Evolutionary conservation across 306 rosid genomes (phyloP).

Genomic region (Acacia acuminata): DNA sequence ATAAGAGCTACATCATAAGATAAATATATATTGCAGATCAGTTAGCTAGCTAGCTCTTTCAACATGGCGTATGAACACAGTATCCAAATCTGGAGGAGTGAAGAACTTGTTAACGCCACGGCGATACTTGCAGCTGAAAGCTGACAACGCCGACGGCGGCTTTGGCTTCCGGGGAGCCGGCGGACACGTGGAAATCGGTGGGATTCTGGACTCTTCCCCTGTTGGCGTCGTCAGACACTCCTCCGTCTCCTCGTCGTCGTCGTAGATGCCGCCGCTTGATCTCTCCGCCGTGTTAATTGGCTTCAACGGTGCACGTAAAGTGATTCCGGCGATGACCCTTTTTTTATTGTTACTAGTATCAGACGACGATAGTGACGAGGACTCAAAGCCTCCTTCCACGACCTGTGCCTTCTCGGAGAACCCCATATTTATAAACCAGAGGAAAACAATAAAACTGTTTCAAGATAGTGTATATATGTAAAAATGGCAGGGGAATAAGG

Average conservation of each 20-base stretch:
- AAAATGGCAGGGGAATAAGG: slow-evolving; percentile 32
- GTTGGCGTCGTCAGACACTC: slow-evolving; percentile 69
- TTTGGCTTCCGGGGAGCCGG: slow-evolving; percentile 77
- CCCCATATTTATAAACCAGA: slow-evolving; percentile 48
- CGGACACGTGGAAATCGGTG: slow-evolving; percentile 59
- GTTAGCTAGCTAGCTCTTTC: slow-evolving; percentile 56
- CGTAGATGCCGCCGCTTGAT: neutral
- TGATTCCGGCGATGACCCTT: slow-evolving; percentile 73
- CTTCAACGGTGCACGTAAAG: slow-evolving; percentile 61
- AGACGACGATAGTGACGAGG: neutral
- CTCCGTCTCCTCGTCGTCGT: slow-evolving; percentile 22
- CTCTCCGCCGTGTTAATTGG: slow-evolving; percentile 48
- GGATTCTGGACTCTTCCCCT: slow-evolving; percentile 58
- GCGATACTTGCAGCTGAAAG: slow-evolving; percentile 55
- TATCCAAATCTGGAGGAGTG: slow-evolving; percentile 72
- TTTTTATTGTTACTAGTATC: slow-evolving; percentile 35
- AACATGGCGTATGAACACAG: slow-evolving; percentile 61
- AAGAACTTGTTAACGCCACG: slow-evolving; percentile 55
- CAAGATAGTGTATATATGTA: slow-evolving; percentile 2
- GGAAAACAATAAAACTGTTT: neutral
- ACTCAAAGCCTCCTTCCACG: slow-evolving; percentile 43
- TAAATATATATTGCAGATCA: neutral
- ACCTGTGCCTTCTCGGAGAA: slow-evolving; percentile 51
- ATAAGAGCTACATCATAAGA: neutral
- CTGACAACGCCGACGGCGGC: slow-evolving; percentile 52